phyloP scores from a whole-genome alignment of 2,329 filamentous ascomycete species.

The Aspergillus thermomutatus region DNA sequence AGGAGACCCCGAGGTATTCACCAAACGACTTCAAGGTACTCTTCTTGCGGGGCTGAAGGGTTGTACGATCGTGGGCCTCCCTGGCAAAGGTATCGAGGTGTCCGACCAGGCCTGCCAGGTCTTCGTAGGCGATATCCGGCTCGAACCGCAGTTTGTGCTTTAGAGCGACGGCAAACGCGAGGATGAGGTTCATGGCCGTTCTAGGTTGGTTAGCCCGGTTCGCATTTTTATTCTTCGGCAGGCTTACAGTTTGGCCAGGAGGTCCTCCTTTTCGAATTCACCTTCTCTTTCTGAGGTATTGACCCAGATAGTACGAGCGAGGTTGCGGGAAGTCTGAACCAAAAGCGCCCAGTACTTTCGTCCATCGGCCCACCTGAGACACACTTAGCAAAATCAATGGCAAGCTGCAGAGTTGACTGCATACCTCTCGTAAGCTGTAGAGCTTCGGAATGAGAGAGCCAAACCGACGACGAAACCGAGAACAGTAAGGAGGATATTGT shows the following conservation, averaged over 20 bases:
- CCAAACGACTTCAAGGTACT: conserved; percentile 62
- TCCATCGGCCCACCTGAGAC: conserved; percentile 55
- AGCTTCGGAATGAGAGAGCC: conserved; percentile 72
- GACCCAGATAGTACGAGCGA: conserved; percentile 76
- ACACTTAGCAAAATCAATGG: conserved; percentile 1
- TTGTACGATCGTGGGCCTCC: conserved; percentile 47
- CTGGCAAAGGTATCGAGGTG: conserved; percentile 75
- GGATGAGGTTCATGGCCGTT: conserved; percentile 71
- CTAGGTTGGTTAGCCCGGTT: conserved; percentile 15
- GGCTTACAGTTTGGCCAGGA: conserved; percentile 63
- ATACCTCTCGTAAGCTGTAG: conserved; percentile 71
- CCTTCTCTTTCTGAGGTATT: conserved; percentile 62
- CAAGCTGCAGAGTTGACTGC: background rate
- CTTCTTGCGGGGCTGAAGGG: conserved; percentile 39
- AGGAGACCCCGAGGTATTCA: conserved; percentile 71
- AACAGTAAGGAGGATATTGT: conserved; percentile 68
- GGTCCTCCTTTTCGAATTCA: conserved; percentile 59
- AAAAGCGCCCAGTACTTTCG: conserved; percentile 61
- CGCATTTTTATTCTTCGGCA: background rate
- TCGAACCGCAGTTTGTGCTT: conserved; percentile 85
- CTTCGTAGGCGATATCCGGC: conserved; percentile 72
- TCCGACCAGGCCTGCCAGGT: conserved; percentile 65
- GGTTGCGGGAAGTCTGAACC: conserved; percentile 53
- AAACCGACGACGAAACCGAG: conserved; percentile 79
- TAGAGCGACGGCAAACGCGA: conserved; percentile 72